Base-by-base conservation (phyloP, 352 stramenopile species). In the Globisporangium camurandrum region DNA sequence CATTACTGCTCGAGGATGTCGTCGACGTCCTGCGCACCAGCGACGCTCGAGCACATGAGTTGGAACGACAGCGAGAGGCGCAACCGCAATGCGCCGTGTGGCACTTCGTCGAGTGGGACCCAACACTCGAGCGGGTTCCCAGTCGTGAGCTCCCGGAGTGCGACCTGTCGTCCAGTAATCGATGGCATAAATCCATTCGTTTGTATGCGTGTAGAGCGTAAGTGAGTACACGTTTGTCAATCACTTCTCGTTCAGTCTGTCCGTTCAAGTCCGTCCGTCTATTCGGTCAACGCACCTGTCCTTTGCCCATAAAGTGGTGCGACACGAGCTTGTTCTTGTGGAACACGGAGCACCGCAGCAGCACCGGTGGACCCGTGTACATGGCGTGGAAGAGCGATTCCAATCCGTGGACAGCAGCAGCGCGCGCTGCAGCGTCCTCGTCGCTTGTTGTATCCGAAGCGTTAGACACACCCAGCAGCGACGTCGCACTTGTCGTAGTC, bases 271-370 rank as follows among this genome's bases (percentile, higher is more conserved):
- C 30, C n/a, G n/a, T n/a, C n/a, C n/a, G n/a, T n/a, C n/a, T n/a
- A n/a, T n/a, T n/a, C 30, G 30, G 8, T 34, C 30, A 12, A 14
- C 28, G 34, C 59, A 86, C 78, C 66, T 75, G 72, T 39, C 67
- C 62, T 55, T 66, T 66, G 12, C 80, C 80, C 80, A 89, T 84
- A 38, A 88, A 86, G 42, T 85, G 65, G 48, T 92, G 80, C n/a
- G 59, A 68, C 34, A 87, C 54, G 47, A 92, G 50, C 53, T 84
- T 87, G 59, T 77, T 89, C 58, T 89, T 89, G 58, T 92, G 75
- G 56, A 75, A 92, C 14, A 88, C 65, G 1, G 75, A 69, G 36
- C 72, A 88, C 37, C 68, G 61, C 31, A 89, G 51, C 41, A 74
- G 62, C 17, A 78, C 52, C 3, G 80, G 77, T 12, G 80, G 80